A percentile compares a stretch with the other conserved stretches of the same genome.
These are phyloP conservation scores for Casuarina cunninghamiana DNA, from an alignment of 306 rosid species.

Conservation along the genomic window DNA sequence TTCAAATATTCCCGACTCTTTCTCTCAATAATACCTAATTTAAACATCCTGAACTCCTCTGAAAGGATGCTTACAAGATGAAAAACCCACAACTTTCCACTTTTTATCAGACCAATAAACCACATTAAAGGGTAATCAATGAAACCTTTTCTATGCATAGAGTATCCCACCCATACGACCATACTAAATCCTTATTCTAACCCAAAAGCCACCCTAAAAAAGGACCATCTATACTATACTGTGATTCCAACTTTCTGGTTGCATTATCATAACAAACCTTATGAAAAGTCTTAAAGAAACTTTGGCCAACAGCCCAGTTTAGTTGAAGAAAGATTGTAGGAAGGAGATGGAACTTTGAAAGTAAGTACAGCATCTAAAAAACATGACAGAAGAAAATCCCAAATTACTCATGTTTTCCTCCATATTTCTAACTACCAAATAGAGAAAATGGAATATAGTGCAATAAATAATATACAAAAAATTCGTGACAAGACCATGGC, in stretches of 20 bases:
- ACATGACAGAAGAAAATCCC: too few species aligned
- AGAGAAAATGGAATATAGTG: not conserved
- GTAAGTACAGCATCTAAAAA: too few species aligned
- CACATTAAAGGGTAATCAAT: not conserved
- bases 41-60: not conserved
- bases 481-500: not conserved
- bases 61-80: not conserved
- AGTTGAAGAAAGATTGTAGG: too few species aligned
- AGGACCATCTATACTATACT: too few species aligned
- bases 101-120: not conserved
- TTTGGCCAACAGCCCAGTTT: too few species aligned
- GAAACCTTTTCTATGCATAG: not conserved
- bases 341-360: too few species aligned
- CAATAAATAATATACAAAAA: not conserved
- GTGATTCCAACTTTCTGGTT: too few species aligned
- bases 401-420: too few species aligned
- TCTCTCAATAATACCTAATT: not conserved
- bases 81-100: not conserved
- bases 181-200: too few species aligned
- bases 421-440: not conserved
- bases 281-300: too few species aligned
- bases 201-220: too few species aligned
- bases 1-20: not conserved
- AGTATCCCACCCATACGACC: not conserved
- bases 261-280: too few species aligned